These are phyloP conservation scores for Pythium sp. DNA, from an alignment of 352 stramenopile genomes.

Conservation along the genomic window DNA sequence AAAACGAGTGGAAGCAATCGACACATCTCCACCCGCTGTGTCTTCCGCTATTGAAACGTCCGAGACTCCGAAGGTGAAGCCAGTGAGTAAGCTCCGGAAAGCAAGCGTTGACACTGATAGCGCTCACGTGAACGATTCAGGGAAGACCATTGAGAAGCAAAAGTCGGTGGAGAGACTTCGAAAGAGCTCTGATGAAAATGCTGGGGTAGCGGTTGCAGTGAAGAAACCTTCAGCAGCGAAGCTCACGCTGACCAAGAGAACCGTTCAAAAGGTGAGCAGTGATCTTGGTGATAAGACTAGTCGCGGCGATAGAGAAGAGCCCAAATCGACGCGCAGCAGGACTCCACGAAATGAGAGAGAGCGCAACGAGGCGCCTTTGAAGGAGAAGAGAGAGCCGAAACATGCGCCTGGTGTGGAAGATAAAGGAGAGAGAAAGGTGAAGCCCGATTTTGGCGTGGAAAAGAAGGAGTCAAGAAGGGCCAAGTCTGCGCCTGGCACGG, in stretches of 20 bases:
- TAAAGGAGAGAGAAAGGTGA: slow-evolving; percentile 1
- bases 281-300: neutral
- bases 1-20: slow-evolving; percentile 4
- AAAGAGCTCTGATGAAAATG: neutral
- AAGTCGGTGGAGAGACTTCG: neutral
- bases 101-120: slow-evolving; percentile 1
- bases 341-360: neutral
- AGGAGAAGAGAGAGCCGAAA: neutral
- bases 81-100: neutral
- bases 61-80: neutral
- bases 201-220: neutral
- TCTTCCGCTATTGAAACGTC: neutral
- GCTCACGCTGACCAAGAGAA: neutral
- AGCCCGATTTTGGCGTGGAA: neutral
- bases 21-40: neutral
- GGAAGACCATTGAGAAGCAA: neutral
- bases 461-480: neutral
- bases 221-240: slow-evolving; percentile 2
- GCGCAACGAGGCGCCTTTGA: neutral
- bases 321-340: neutral
- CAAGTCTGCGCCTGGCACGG: neutral
- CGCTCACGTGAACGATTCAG: neutral
- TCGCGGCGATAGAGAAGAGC: slow-evolving; percentile 3
- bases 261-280: neutral
- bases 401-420: neutral